Conservation (phyloP, 1,284 basidiomycete species). For the Golubevia pallescens region DNA sequence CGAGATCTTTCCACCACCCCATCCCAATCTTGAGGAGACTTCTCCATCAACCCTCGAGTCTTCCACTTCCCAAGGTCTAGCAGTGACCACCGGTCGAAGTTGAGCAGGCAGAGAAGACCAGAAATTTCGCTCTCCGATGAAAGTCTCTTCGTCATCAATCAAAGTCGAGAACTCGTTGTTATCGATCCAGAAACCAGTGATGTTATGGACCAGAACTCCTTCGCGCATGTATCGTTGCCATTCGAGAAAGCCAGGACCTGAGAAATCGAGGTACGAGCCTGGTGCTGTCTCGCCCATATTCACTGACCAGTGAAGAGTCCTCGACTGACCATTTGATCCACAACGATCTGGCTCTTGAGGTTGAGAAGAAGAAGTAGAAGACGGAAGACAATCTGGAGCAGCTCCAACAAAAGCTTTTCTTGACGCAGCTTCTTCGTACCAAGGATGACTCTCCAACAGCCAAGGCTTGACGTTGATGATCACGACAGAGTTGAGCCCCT, state of each 20-base stretch:
- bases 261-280: constrained; percentile 20
- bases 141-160: constrained; percentile 22
- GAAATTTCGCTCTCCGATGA: constrained; percentile 15
- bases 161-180: constrained; percentile 34
- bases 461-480: constrained; percentile 38
- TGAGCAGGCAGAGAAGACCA: constrained; percentile 7
- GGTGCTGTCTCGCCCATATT: constrained; percentile 16
- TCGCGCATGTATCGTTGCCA: constrained; percentile 16
- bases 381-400: constrained; percentile 10
- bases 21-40: constrained; percentile 10
- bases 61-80: neutral
- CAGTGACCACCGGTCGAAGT: too few species aligned
- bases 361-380: neutral
- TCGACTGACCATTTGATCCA: constrained; percentile 5
- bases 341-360: constrained; percentile 12
- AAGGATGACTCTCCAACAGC: constrained; percentile 22
- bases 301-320: constrained; percentile 14
- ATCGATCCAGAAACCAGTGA: constrained; percentile 33
- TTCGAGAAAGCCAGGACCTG: constrained; percentile 5
- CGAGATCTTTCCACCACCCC: constrained; percentile 8
- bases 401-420: constrained; percentile 16
- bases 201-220: constrained; percentile 15
- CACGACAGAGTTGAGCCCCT: constrained; percentile 13
- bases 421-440: constrained; percentile 7
- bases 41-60: constrained; percentile 1